Evolutionary conservation across 768 basidiomycete genomes (phyloP), one percentile per base, ranked within the genome.

Genomic region (Floccularia luteovirens): DNA sequence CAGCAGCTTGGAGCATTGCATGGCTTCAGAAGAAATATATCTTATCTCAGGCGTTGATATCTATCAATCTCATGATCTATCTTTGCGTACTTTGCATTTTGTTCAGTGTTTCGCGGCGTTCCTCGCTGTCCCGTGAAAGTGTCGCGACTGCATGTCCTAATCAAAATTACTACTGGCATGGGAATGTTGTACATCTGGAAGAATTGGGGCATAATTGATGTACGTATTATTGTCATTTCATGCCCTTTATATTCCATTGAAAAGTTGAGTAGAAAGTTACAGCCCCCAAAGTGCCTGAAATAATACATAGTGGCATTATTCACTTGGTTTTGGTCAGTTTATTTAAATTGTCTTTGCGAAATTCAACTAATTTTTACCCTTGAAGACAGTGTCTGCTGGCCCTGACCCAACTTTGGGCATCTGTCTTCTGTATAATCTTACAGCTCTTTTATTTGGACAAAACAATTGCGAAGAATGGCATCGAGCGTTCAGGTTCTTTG

Each of bases 131-230:
- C 1, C 52, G 45, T 4, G 37, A 56, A 22, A 58, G 63, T 38
- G 40, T 45, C 8, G 32, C 62, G 19, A 66, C 66, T n/a, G 11
- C 66, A 67, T 43, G 43, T 66, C n/a, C 62, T 68, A 35, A 62
- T 63, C 31, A 72, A 70, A 44, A 62, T 64, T 3, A 59, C 58
- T 32, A 52, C 61, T 1, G 70, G 67, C 0, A 53, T 70, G 21
- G 60, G 58, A 7, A 47, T 68, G 3, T 45, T 63, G 33, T 55
- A 52, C 28, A 38, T 59, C 41, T 61, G 60, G 58, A 58, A 48
- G 34, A 54, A 51, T 3, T 62, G 59, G 55, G 56, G 55, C 5
- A 39, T 51, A 3, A 43, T 62, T 33, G 54, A 59, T 22, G 60
- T 63, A 50, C n/a, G 43, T 32, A 23, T 28, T 24, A 27, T 5